Evolutionary conservation across 2,329 filamentous ascomycete genomes (phyloP).

Genomic region (Elsinoe necatrix): DNA sequence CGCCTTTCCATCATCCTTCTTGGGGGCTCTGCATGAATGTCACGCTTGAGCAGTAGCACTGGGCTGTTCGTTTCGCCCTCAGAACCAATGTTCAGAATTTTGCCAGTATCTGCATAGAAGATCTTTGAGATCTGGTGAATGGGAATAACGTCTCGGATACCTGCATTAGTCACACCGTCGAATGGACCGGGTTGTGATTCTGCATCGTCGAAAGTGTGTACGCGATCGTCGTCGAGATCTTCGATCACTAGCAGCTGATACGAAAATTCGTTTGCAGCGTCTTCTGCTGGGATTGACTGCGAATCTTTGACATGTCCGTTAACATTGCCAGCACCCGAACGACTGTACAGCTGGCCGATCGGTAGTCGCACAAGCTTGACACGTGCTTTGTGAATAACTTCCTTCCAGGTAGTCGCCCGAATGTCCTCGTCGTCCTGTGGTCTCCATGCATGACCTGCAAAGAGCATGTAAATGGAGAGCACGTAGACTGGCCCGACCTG

Average conservation of each 20-base stretch:
- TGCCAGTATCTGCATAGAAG: conserved; percentile 86
- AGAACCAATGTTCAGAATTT: conserved; percentile 72
- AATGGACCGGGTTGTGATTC: conserved; percentile 49
- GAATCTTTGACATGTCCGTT: conserved; percentile 17
- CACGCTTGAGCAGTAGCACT: conserved; percentile 65
- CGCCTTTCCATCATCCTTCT: conserved; percentile 45
- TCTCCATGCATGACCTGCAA: conserved; percentile 62
- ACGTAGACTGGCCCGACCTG: conserved; percentile 84
- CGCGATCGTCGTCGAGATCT: conserved; percentile 64
- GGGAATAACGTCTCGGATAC: conserved; percentile 58
- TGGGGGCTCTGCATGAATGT: conserved; percentile 55
- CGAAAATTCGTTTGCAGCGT: conserved; percentile 55
- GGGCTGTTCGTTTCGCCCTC: conserved; percentile 63
- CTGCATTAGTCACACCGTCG: conserved; percentile 53
- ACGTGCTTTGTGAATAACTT: conserved; percentile 86
- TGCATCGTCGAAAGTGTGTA: conserved; percentile 57
- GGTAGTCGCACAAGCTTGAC: conserved; percentile 70
- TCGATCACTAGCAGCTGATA: conserved; percentile 79
- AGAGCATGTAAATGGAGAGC: conserved; percentile 90
- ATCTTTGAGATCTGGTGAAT: conserved; percentile 77
- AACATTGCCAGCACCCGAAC: conserved; percentile 28
- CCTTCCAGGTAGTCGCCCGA: conserved; percentile 77
- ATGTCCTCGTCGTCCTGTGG: conserved; percentile 49
- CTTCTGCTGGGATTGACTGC: conserved; percentile 34
- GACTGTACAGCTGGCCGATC: conserved; percentile 45